Evolutionary conservation across 2,329 filamentous ascomycete genomes (phyloP).

Genomic region (Pleurostoma richardsiae): DNA sequence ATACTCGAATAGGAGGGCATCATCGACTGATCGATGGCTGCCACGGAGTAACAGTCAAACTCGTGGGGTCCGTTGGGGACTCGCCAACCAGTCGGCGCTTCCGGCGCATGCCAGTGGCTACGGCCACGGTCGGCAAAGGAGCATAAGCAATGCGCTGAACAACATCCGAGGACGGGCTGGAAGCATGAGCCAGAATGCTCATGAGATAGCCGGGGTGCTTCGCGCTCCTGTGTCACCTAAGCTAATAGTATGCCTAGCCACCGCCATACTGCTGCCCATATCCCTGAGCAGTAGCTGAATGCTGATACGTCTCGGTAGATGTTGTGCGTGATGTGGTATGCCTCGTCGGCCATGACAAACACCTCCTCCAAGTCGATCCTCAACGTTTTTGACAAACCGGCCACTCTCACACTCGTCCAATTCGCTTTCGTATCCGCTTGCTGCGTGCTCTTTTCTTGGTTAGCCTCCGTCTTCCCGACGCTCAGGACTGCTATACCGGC

Average conservation of each 20-base stretch:
- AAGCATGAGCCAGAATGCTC: conserved; percentile 88
- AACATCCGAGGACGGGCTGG: conserved; percentile 75
- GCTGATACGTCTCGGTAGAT: conserved; percentile 45
- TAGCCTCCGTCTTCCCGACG: conserved; percentile 67
- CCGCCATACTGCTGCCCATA: conserved; percentile 1
- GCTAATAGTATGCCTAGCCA: conserved; percentile 63
- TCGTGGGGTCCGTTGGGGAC: conserved; percentile 21
- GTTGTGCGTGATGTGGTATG: conserved; percentile 89
- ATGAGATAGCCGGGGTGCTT: conserved; percentile 87
- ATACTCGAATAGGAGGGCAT: conserved; percentile 16
- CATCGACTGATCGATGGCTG: conserved; percentile 53
- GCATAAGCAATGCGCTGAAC: conserved; percentile 80
- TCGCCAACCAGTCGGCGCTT: conserved; percentile 10
- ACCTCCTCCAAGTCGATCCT: conserved; percentile 97
- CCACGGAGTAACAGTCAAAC: conserved; percentile 46
- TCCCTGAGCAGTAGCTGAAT: conserved; percentile 4
- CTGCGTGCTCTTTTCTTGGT: conserved; percentile 74
- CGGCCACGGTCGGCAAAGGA: conserved; percentile 73
- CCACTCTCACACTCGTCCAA: conserved; percentile 87
- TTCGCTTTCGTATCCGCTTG: conserved; percentile 89
- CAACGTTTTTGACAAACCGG: conserved; percentile 83
- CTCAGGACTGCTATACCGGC: conserved; percentile 70
- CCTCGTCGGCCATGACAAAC: conserved; percentile 91
- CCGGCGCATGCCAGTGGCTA: conserved; percentile 22
- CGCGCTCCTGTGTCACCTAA: conserved; percentile 84